Conservation (phyloP, 495 filamentous ascomycete species). For the Xylaria nigripes region DNA sequence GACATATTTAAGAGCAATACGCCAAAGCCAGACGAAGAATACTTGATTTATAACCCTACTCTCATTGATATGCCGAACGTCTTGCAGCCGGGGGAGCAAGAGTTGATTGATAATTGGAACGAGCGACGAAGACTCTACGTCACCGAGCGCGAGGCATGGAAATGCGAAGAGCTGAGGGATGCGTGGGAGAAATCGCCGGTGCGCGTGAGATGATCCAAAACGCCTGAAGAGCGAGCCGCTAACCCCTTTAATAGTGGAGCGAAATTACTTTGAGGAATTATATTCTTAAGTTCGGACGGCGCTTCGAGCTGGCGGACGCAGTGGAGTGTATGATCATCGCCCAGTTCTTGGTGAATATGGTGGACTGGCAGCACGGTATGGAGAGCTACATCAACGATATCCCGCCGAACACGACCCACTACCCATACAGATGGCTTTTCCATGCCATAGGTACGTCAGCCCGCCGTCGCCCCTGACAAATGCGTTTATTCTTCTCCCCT, state of each 20-base stretch:
- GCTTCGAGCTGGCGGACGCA: not conserved
- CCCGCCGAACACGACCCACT: not conserved
- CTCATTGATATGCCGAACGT: not conserved
- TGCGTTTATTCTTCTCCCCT: not conserved
- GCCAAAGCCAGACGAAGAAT: not conserved
- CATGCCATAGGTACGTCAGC: not conserved
- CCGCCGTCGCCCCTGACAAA: not conserved
- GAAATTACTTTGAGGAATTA: not conserved
- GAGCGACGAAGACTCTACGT: not conserved
- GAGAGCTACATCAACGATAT: not conserved
- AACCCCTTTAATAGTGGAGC: not conserved
- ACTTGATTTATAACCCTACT: not conserved
- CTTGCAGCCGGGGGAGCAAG: not conserved
- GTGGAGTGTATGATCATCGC: not conserved
- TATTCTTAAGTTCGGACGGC: not conserved
- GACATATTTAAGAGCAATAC: not conserved
- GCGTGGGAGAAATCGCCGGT: not conserved
- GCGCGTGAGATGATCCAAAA: not conserved
- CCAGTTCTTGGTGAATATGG: not conserved
- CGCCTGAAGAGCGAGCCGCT: not conserved
- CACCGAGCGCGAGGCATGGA: not conserved
- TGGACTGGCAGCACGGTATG: not conserved
- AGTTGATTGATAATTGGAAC: not conserved
- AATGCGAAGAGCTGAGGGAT: not conserved
- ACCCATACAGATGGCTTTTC: not conserved